Evolutionary conservation across 768 basidiomycete species (phyloP), one percentile per base, ranked within the genome.

Genomic region (Boletus pseudopeckii): DNA sequence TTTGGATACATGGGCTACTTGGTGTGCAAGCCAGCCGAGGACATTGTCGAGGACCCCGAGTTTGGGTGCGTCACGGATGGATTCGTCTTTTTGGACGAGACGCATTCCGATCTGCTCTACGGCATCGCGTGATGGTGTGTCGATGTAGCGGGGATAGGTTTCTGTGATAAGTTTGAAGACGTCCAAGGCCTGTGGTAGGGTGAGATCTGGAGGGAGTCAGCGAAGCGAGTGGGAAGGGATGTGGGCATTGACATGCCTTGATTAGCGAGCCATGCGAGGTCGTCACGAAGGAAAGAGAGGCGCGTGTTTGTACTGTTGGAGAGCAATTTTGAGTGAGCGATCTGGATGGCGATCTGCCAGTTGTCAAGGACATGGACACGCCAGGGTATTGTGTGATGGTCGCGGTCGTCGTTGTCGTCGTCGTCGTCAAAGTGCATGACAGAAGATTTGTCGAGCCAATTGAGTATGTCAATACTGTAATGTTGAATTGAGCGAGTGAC

Each of bases 91-190:
- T 24, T 74, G 72, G 18, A 90, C 80, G 50, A 93, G 62, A 44
- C 82, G 80, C 65, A 82, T 78, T 0, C 81, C 83, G 30, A 92
- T 78, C 2, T 72, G 71, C 61, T 91, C 84, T 1, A 90, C 87
- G 3, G 88, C 88, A 51, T 82, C 78, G 55, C 85, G 77, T 1
- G 92, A 94, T 45, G 75, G 64, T 3, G 77, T 68, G 66, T 95
- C 92, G 41, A 82, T 73, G 75, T 93, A 93, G 61, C 86, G 82
- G 15, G 88, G 83, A 68, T 91, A 88, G 0, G 89, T 92, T 48
- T 82, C 72, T 2, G 85, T 87, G 45, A 94, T 71, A 5, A 93
- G 73, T 53, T 77, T 77, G 69, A 94, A 86, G 24, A 93, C 62
- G 64, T 91, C 90, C 70, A 85, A 60, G 18, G 74, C 75, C 64